A percentile compares a stretch with the other conserved stretches of the same genome.
Conservation (phyloP, 768 basidiomycete genomes). For the Nidularia pulvinata region DNA sequence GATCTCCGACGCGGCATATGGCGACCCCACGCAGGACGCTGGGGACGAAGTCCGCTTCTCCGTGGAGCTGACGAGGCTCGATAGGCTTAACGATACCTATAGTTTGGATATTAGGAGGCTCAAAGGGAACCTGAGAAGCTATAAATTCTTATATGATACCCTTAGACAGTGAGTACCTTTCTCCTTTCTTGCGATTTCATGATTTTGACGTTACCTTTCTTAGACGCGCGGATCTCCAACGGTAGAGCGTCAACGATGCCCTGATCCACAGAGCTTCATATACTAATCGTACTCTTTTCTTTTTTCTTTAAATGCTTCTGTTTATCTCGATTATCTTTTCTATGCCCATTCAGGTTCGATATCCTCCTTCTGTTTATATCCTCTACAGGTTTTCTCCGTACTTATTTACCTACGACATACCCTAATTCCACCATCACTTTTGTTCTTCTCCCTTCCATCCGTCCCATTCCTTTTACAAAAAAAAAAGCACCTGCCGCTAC, state of each 20-base stretch:
- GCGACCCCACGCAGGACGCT: slow-evolving; percentile 76
- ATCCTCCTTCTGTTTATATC: slow-evolving; percentile 4
- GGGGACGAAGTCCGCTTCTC: slow-evolving; percentile 98
- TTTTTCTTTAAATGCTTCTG: slow-evolving; percentile 16
- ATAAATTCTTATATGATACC: slow-evolving; percentile 89
- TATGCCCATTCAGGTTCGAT: slow-evolving; percentile 3
- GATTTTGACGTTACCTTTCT: not conserved
- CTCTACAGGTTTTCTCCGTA: not conserved
- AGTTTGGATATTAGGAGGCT: slow-evolving; percentile 90
- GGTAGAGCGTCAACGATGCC: slow-evolving; percentile 14
- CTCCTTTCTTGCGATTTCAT: slow-evolving; percentile 1
- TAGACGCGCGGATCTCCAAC: slow-evolving; percentile 47
- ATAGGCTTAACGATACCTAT: slow-evolving; percentile 88
- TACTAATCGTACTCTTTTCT: slow-evolving; percentile 7
- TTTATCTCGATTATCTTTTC: too few relatives aligned
- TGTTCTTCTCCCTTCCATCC: not conserved
- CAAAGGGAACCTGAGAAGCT: slow-evolving; percentile 92
- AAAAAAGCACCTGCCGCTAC: not conserved
- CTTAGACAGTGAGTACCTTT: slow-evolving; percentile 71
- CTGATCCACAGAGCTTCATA: not conserved
- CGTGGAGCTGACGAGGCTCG: slow-evolving; percentile 90
- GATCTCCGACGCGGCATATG: slow-evolving; percentile 68
- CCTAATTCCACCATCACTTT: slow-evolving; percentile 3
- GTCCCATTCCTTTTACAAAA: not conserved
- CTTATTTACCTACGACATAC: slow-evolving; percentile 4